Evolutionary conservation across 2,329 filamentous ascomycete genomes (phyloP), one percentile per base, ranked within the genome.

Genomic region (Cladosporium sp.): DNA sequence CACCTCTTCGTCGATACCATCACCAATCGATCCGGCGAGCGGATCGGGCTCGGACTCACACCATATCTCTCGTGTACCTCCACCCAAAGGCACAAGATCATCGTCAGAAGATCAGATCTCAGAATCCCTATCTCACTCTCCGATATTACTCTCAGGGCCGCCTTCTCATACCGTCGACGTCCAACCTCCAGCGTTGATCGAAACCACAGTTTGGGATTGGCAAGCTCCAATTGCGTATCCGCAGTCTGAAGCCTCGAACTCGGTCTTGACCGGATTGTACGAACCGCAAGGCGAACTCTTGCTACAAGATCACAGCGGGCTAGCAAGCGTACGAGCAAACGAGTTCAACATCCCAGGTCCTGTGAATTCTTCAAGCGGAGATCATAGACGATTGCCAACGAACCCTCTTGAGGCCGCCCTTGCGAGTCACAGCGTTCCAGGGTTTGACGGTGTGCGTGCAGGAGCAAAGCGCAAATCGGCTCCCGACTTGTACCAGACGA

Each of bases 241-340:
- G 38, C 57, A 40, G 3, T 22, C 30, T 2, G 49, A 51, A 7
- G n/a, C n/a, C 2, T 14, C 38, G 34, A 22, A 54, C 14, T 37
- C 38, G 5, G n/a, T 50, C 9, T 55, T 57, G 5, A 57, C 63
- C 11, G 64, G 67, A 30, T 70, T 74, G 55, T 77, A 75, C 70
- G 76, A 79, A 60, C 76, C 75, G 3, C 76, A 78, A 65, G 77
- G 76, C 43, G 76, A 78, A 64, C 70, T 78, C n/a, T 63, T 73
- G 15, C 71, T 55, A 63, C 49, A 51, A 12, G 17, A 51, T 19
- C 67, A 36, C 70, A 71, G 59, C 63, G 59, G n/a, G 52, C 61
- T 5, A 56, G 67, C 11, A 59, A 63, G 15, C 43, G 30, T 28
- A 25, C 42, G 54, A 49, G 37, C 38, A 36, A 68, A 70, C 61